phyloP scores from a whole-genome alignment of 805 yeast species.

The Metschnikowia kunwiensis region DNA sequence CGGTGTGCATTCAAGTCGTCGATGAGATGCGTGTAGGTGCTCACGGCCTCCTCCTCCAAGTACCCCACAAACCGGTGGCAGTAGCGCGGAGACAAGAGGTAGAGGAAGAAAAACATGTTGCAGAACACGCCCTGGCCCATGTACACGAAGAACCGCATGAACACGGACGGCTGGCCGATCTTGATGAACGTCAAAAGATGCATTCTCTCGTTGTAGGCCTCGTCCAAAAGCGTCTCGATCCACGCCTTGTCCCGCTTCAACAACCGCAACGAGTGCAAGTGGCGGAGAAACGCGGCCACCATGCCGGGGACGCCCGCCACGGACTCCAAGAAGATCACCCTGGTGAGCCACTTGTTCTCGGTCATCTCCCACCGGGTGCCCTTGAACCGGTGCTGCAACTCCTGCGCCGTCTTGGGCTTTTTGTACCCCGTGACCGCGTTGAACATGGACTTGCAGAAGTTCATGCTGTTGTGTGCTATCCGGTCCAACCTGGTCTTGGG shows the following conservation, averaged over 20 bases:
- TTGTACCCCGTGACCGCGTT: conserved; percentile 64
- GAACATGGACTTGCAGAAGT: conserved; percentile 46
- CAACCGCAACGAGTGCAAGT: conserved; percentile 59
- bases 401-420: conserved; percentile 44
- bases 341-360: conserved; percentile 58
- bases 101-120: conserved; percentile 59
- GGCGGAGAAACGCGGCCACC: conserved; percentile 71
- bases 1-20: conserved; percentile 52
- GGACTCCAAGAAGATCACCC: conserved; percentile 62
- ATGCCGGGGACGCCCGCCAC: conserved; percentile 82
- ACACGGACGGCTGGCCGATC: conserved; percentile 59
- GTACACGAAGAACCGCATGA: conserved; percentile 52
- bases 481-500: conserved; percentile 49
- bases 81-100: conserved; percentile 55
- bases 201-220: conserved; percentile 78
- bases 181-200: conserved; percentile 67
- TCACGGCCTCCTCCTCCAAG: conserved; percentile 73
- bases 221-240: conserved; percentile 70
- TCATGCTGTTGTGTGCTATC: conserved; percentile 49
- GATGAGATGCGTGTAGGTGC: conserved; percentile 60
- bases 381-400: conserved; percentile 25
- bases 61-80: conserved; percentile 79
- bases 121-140: conserved; percentile 71
- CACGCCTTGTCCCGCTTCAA: conserved; percentile 68
- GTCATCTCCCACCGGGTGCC: conserved; percentile 54